These are phyloP conservation scores for Auriscalpium microsporum DNA, from an alignment of 768 basidiomycete genomes.

Conservation along the genomic window DNA sequence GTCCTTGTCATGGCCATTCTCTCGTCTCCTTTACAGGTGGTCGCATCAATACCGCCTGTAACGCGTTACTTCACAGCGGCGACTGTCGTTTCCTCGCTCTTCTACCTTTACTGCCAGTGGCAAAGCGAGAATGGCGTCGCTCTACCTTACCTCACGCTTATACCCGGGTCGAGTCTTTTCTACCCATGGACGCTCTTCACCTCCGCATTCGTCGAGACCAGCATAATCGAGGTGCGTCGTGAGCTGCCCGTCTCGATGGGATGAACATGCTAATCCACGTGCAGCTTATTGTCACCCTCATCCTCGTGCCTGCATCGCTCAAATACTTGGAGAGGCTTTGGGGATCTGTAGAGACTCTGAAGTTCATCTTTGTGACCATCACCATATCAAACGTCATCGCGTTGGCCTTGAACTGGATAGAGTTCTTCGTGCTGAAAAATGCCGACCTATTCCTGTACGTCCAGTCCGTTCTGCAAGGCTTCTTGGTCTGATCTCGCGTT, in stretches of 20 bases:
- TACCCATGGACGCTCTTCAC: slow-evolving; percentile 94
- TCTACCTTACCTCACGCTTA: slow-evolving; percentile 64
- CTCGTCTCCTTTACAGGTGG: slow-evolving; percentile 58
- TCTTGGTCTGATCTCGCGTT: not conserved
- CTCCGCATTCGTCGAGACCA: slow-evolving; percentile 79
- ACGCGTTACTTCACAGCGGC: slow-evolving; percentile 64
- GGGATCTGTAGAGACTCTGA: slow-evolving; percentile 79
- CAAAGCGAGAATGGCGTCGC: slow-evolving; percentile 30
- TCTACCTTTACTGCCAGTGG: slow-evolving; percentile 63
- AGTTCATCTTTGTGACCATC: slow-evolving; percentile 77
- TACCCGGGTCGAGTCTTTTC: slow-evolving; percentile 75
- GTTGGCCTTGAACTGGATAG: slow-evolving; percentile 82
- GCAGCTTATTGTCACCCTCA: slow-evolving; percentile 69
- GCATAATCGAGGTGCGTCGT: slow-evolving; percentile 67
- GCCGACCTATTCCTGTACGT: slow-evolving; percentile 74
- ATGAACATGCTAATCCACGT: slow-evolving; percentile 5
- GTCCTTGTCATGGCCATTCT: slow-evolving; percentile 56
- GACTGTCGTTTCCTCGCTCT: slow-evolving; percentile 47
- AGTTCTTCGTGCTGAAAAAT: slow-evolving; percentile 60
- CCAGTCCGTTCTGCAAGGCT: slow-evolving; percentile 9
- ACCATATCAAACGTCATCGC: slow-evolving; percentile 84
- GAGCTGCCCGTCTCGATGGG: not conserved
- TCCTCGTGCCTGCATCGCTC: slow-evolving; percentile 73
- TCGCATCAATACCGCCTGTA: slow-evolving; percentile 68
- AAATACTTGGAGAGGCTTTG: slow-evolving; percentile 92